These are phyloP conservation scores for Penicillium verrucosum DNA, from an alignment of 2,329 filamentous ascomycete species.

Conservation along the genomic window DNA sequence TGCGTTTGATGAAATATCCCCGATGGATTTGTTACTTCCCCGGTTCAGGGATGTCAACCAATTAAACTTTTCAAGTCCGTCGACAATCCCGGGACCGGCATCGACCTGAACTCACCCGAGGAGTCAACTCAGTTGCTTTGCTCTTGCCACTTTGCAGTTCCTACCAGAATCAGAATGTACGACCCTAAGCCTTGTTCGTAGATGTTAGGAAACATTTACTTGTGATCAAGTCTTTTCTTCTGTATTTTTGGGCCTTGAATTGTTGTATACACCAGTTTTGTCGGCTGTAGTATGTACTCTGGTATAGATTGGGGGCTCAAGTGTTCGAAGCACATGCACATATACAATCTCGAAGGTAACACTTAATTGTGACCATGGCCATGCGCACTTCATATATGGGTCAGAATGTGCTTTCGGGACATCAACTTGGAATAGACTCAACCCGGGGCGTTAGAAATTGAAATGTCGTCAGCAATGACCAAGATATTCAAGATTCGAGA, in stretches of 20 bases:
- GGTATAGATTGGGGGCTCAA: background rate
- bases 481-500: background rate
- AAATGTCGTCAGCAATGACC: too few species aligned
- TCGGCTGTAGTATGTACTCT: too few species aligned
- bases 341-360: background rate
- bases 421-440: background rate
- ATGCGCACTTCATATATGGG: background rate
- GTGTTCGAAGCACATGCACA: background rate
- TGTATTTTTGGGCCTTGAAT: background rate
- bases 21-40: background rate
- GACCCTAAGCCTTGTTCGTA: background rate
- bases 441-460: background rate
- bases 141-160: background rate
- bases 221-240: background rate
- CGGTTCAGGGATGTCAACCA: constrained; percentile 5
- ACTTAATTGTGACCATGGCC: background rate
- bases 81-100: constrained; percentile 3
- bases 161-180: background rate
- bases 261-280: too few species aligned
- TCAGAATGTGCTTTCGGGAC: background rate
- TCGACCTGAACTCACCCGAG: background rate
- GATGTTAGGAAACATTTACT: background rate
- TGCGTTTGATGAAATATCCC: background rate
- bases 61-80: background rate
- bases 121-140: background rate